phyloP scores from a whole-genome alignment of 805 yeast species.

The Henningerozyma blattae region DNA sequence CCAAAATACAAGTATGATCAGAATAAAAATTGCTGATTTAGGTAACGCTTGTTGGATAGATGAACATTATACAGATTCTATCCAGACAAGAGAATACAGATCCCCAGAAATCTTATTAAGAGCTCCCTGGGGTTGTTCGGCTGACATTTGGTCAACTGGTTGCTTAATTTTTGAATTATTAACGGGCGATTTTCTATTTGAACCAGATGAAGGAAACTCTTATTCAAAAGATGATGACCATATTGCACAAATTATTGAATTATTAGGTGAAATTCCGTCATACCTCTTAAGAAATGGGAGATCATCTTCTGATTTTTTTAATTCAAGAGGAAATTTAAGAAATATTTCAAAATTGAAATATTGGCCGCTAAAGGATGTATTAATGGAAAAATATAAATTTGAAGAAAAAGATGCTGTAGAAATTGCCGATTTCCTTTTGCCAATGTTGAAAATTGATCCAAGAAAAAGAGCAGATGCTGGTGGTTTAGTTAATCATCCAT shows the following conservation, averaged over 20 bases:
- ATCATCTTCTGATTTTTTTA: slow-evolving; percentile 51
- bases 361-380: slow-evolving; percentile 78
- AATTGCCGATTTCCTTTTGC: slow-evolving; percentile 64
- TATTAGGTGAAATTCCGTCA: slow-evolving; percentile 58
- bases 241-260: slow-evolving; percentile 86
- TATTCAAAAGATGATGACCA: slow-evolving; percentile 92
- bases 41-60: slow-evolving; percentile 84
- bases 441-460: slow-evolving; percentile 78
- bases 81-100: slow-evolving; percentile 86
- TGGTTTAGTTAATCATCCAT: slow-evolving; percentile 79
- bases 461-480: slow-evolving; percentile 88
- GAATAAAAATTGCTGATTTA: slow-evolving; percentile 83
- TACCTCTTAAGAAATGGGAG: slow-evolving; percentile 46
- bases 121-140: slow-evolving; percentile 85
- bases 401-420: slow-evolving; percentile 55
- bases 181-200: slow-evolving; percentile 91
- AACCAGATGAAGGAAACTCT: slow-evolving; percentile 63
- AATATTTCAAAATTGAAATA: slow-evolving; percentile 74
- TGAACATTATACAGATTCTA: slow-evolving; percentile 75
- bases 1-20: slow-evolving; percentile 35
- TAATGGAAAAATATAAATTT: slow-evolving; percentile 76
- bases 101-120: slow-evolving; percentile 82
- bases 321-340: slow-evolving; percentile 56
- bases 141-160: slow-evolving; percentile 94
- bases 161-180: slow-evolving; percentile 82